Base-by-base conservation (phyloP, 2,329 filamentous ascomycete species). In the Epichloe uncinata region DNA sequence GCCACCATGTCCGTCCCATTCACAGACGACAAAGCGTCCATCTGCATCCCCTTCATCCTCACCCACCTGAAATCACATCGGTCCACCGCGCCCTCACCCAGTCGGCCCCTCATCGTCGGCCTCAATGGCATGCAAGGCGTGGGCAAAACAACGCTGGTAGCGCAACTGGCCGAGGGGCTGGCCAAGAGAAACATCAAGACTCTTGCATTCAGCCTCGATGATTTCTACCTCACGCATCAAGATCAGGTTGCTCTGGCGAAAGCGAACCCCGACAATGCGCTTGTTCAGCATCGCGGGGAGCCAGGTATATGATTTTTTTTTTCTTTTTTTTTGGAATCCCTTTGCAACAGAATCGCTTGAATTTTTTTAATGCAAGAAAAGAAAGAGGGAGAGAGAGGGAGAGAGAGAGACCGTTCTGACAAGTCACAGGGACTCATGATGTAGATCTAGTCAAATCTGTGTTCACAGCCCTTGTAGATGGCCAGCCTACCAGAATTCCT, bases 41-140 rank as follows among this genome's bases (percentile, higher is more conserved):
- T 87, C 63, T 88, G 84, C 69, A 78, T 90, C 55, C 83, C 85
- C 20, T 93, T 91, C 65, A 84, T 89, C 53, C 73, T 85, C 36
- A 69, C 77, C 38, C 77, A 74, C 43, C 70, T 87, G 50, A 63
- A 72, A 52, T 55, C 64, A 36, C 77, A 84, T 62, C 69, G 69
- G 53, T 51, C 62, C 48, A 58, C n/a, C 40, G 50, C 54, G 33
- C 56, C 68, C 38, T 18, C 44, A 3, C 42, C 35, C 66, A 50
- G 56, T 58, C 76, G 75, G 18, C 88, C 89, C 26, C 62, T 95
- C 66, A 80, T 95, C 63, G 75, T 96, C 54, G 91, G 89, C 44
- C 77, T 97, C 59, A 95, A 94, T 60, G 91, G 90, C 53, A 81
- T 95, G 30, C 91, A 96, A 69, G 91, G 91, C 53, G 84, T 87